These are phyloP conservation scores for Zymoseptoria tritici DNA, from an alignment of 2,329 filamentous ascomycete species.

Conservation along the genomic window DNA sequence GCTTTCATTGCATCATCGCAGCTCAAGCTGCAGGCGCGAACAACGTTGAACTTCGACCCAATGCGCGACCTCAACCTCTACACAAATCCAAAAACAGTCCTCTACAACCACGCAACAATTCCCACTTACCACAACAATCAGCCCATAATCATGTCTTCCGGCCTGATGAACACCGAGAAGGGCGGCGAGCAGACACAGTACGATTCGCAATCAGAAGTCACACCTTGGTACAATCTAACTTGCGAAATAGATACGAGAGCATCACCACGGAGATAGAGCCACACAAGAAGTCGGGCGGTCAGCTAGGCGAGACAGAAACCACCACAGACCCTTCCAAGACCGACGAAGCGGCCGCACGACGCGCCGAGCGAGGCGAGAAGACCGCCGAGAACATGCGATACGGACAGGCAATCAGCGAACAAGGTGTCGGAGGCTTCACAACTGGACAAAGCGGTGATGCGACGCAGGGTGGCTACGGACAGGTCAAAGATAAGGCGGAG, in stretches of 20 bases:
- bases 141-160: slow-evolving; percentile 39
- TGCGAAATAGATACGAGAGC: slow-evolving; percentile 48
- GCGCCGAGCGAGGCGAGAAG: slow-evolving; percentile 35
- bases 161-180: slow-evolving; percentile 51
- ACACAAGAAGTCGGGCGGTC: slow-evolving; percentile 48
- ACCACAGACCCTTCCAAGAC: slow-evolving; percentile 29
- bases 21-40: slow-evolving; percentile 1
- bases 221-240: background rate
- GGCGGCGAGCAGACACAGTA: slow-evolving; percentile 56
- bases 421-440: slow-evolving; percentile 50
- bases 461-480: slow-evolving; percentile 32
- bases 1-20: background rate
- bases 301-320: slow-evolving; percentile 39
- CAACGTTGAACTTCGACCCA: background rate
- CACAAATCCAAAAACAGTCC: background rate
- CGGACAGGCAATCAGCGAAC: slow-evolving; percentile 50
- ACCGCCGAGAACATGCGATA: slow-evolving; percentile 48
- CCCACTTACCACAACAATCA: slow-evolving; percentile 2
- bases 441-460: slow-evolving; percentile 30
- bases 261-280: slow-evolving; percentile 44
- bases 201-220: slow-evolving; percentile 7
- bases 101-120: background rate
- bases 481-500: slow-evolving; percentile 19
- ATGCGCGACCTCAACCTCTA: background rate
- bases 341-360: slow-evolving; percentile 26